Percentiles rank a stretch among this genome's conserved stretches.
Evolutionary conservation across 192 early-diverging fungal species (phyloP).

Genomic region (Podila epicladia): DNA sequence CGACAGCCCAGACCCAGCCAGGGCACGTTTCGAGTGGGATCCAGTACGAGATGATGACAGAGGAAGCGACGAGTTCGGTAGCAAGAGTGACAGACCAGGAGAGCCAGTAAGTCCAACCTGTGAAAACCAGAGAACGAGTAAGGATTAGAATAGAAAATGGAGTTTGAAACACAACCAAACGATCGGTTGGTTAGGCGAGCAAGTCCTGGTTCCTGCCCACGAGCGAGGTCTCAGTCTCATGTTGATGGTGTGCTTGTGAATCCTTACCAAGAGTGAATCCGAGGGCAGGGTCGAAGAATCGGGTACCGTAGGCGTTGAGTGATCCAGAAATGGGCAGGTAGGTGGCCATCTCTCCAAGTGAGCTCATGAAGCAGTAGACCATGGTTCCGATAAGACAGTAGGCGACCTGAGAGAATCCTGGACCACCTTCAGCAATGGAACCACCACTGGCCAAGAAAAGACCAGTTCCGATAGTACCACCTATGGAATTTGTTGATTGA

Average conservation of each 20-base stretch:
- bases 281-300: constrained; percentile 86
- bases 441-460: constrained; percentile 85
- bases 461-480: constrained; percentile 81
- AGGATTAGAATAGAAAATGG: not conserved
- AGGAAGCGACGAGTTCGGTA: constrained; percentile 77
- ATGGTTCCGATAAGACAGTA: constrained; percentile 74
- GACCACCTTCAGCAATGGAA: constrained; percentile 78
- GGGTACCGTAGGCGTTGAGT: constrained; percentile 79
- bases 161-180: no score
- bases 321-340: constrained; percentile 84
- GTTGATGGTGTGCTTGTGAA: not conserved
- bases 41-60: constrained; percentile 78
- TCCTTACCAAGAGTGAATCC: constrained; percentile 75
- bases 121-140: not conserved
- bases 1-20: constrained; percentile 43
- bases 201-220: not conserved
- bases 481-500: constrained; percentile 56
- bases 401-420: constrained; percentile 77
- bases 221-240: not conserved
- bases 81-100: constrained; percentile 68
- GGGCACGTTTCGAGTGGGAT: constrained; percentile 25
- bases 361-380: constrained; percentile 77
- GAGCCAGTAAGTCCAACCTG: constrained; percentile 69
- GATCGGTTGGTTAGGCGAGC: no score
- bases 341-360: constrained; percentile 89